Base-by-base conservation (phyloP, 176 grass and related monocot genomes). In the Neostapfia colusana region DNA sequence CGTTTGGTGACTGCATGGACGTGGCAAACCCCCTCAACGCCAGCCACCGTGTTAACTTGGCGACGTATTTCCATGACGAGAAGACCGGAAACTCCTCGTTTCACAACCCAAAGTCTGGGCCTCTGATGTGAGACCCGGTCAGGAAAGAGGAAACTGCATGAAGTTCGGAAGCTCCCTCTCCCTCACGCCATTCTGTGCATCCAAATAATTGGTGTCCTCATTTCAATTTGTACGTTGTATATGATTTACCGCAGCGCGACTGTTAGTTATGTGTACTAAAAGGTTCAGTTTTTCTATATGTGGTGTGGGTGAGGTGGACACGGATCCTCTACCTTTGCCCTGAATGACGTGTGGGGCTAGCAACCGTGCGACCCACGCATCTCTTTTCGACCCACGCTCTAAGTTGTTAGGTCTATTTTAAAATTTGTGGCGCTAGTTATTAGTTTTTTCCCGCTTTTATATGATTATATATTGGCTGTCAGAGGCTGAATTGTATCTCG, bases 401-500 rank as follows among this genome's bases (percentile, higher is more conserved):
- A n/a, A n/a, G n/a, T n/a, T n/a, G n/a, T n/a, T n/a, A n/a, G n/a
- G n/a, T n/a, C n/a, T n/a, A n/a, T n/a, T n/a, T n/a, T n/a, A n/a
- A n/a, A n/a, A n/a, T n/a, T n/a, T n/a, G n/a, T n/a, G n/a, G n/a
- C n/a, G n/a, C n/a, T n/a, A n/a, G n/a, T n/a, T n/a, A n/a, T n/a
- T n/a, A n/a, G n/a, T n/a, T n/a, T n/a, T n/a, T n/a, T n/a, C n/a
- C n/a, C n/a, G n/a, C n/a, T n/a, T n/a, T n/a, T n/a, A n/a, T n/a
- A n/a, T n/a, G n/a, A n/a, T n/a, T n/a, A n/a, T n/a, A n/a, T n/a
- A n/a, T n/a, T n/a, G n/a, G n/a, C n/a, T n/a, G n/a, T n/a, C n/a
- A n/a, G n/a, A n/a, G 76, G 87, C 79, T 16, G 91, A 97, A 80
- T 89, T 84, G 25, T 91, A 89, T 63, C 69, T 97, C 17, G 91